A percentile compares a stretch with the other conserved stretches of the same genome.
phyloP scores from a whole-genome alignment of 2,329 filamentous ascomycete species.

The Nothomitra cinnamomea region DNA sequence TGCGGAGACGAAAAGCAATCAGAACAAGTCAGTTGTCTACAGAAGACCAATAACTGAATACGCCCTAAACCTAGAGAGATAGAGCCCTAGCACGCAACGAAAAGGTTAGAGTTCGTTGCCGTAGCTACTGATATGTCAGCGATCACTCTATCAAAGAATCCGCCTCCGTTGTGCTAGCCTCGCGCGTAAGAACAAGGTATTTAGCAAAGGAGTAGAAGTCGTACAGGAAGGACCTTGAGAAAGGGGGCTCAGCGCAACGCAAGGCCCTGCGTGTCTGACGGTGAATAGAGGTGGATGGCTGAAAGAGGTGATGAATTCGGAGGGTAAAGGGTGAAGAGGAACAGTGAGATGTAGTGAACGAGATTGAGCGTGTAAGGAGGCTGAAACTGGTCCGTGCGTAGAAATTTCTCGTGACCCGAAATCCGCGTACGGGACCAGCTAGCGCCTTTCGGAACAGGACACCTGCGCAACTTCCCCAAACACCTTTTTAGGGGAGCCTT shows the following conservation, averaged over 20 bases:
- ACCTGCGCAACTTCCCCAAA: neutral
- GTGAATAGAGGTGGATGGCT: neutral
- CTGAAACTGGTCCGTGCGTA: neutral
- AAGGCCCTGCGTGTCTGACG: too few relatives aligned
- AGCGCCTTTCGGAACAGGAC: neutral
- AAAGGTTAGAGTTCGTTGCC: neutral
- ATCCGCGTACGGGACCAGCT: neutral
- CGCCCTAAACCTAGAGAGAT: conserved; percentile 1
- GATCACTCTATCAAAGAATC: too few relatives aligned
- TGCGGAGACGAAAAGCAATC: conserved; percentile 4
- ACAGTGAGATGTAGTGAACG: neutral
- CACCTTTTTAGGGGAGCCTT: neutral
- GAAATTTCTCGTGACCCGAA: neutral
- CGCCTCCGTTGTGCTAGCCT: neutral
- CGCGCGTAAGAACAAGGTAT: neutral
- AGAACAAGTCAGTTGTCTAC: conserved; percentile 3
- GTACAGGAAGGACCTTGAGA: neutral
- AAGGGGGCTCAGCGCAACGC: neutral
- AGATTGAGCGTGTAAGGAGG: neutral
- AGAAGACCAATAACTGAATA: conserved; percentile 1
- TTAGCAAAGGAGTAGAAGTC: neutral
- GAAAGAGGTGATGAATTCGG: neutral
- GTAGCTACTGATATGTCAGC: neutral
- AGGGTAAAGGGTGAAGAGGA: neutral
- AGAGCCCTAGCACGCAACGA: neutral